Evolutionary conservation across 768 basidiomycete species (phyloP).

Genomic region (Scleroderma citrinum): DNA sequence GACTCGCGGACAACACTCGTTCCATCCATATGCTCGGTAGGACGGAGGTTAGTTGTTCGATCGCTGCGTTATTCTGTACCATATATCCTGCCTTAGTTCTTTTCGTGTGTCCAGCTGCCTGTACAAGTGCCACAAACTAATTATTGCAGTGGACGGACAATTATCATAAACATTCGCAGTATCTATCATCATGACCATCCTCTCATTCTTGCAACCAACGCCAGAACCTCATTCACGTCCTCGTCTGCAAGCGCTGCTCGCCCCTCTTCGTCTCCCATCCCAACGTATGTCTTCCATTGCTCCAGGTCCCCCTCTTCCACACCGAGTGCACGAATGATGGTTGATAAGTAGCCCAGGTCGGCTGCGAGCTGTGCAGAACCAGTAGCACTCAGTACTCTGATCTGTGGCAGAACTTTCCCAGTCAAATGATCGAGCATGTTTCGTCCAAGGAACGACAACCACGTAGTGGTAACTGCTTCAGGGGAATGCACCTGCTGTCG

Average conservation of each 20-base stretch:
- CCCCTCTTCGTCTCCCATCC: slow-evolving; percentile 49
- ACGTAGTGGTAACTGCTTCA: slow-evolving; percentile 81
- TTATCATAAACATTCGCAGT: not conserved
- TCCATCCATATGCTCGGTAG: slow-evolving; percentile 62
- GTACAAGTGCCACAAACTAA: slow-evolving; percentile 9
- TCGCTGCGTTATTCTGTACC: slow-evolving; percentile 17
- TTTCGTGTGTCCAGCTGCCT: slow-evolving; percentile 5
- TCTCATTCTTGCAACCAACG: slow-evolving; percentile 27
- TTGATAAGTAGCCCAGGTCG: slow-evolving; percentile 85
- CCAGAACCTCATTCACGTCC: slow-evolving; percentile 13
- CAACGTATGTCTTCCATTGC: slow-evolving; percentile 69
- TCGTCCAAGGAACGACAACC: slow-evolving; percentile 88
- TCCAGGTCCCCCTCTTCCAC: slow-evolving; percentile 80
- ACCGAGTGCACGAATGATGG: slow-evolving; percentile 86
- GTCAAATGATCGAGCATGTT: slow-evolving; percentile 74
- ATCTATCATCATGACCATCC: slow-evolving; percentile 18
- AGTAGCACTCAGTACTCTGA: slow-evolving; percentile 51
- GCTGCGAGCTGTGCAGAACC: slow-evolving; percentile 82
- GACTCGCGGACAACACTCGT: slow-evolving; percentile 51
- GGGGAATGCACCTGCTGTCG: slow-evolving; percentile 44
- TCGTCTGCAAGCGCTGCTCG: slow-evolving; percentile 13
- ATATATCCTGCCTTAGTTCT: slow-evolving; percentile 24
- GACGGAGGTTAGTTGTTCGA: not conserved
- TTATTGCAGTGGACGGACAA: slow-evolving; percentile 2
- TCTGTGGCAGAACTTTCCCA: slow-evolving; percentile 59